A percentile compares a stretch with the other conserved stretches of the same genome.
phyloP scores from a whole-genome alignment of 441 rosid genomes.

The Cnidoscolus chayamansa region DNA sequence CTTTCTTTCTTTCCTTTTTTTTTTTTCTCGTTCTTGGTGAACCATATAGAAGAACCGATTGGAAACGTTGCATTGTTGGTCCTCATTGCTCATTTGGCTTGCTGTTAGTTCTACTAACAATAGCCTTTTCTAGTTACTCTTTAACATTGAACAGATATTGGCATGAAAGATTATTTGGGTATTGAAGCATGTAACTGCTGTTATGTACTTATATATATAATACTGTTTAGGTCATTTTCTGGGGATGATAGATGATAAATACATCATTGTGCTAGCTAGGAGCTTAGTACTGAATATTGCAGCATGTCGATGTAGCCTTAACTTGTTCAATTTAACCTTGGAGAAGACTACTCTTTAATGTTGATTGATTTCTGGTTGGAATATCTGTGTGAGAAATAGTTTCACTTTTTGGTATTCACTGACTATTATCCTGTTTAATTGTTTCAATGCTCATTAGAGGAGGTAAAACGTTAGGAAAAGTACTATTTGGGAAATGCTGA shows the following conservation, averaged over 20 bases:
- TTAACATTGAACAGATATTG: not conserved
- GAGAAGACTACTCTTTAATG: not conserved
- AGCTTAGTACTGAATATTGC: not conserved
- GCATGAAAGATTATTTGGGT: slow-evolving; percentile 5
- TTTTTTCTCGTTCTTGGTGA: not conserved
- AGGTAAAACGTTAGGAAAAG: not conserved
- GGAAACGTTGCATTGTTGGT: not conserved
- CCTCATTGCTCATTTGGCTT: not conserved
- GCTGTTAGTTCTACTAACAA: not conserved
- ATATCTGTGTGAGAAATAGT: not conserved
- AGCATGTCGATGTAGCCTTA: not conserved
- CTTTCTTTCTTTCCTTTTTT: not conserved
- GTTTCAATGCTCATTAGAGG: not conserved
- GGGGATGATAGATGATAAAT: not conserved
- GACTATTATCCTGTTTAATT: not conserved
- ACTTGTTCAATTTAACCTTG: not conserved
- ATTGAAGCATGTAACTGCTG: not conserved
- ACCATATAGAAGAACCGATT: not conserved
- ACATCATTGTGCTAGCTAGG: not conserved
- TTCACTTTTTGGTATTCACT: not conserved
- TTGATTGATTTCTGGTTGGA: not conserved
- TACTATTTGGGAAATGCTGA: too few relatives aligned
- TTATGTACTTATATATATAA: not conserved
- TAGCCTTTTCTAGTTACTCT: slow-evolving; percentile 5
- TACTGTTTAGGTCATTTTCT: not conserved